Evolutionary conservation across 2,329 filamentous ascomycete species (phyloP).

Genomic region (Fragosphaeria purpurea): DNA sequence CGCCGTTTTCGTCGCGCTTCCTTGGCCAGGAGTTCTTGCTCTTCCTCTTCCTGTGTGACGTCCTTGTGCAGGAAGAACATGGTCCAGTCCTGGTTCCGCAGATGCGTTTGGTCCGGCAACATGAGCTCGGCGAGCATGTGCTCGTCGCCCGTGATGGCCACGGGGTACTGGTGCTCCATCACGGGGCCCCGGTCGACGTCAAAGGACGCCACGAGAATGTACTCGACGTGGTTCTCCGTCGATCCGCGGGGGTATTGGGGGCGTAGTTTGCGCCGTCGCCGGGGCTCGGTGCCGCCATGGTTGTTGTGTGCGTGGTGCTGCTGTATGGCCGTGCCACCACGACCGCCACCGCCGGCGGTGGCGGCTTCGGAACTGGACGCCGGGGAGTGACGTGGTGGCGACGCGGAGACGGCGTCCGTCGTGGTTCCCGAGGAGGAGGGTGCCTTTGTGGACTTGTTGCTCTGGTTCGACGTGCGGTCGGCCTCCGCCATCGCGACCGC

Average conservation of each 20-base stretch:
- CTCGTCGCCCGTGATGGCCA: constrained; percentile 91
- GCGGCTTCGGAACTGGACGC: constrained; percentile 31
- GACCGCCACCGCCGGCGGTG: not conserved
- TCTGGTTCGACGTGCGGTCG: constrained; percentile 49
- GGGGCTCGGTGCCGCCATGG: constrained; percentile 18
- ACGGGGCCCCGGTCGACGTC: constrained; percentile 92
- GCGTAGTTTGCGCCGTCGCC: constrained; percentile 47
- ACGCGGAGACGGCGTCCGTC: constrained; percentile 40
- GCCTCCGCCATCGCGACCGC: constrained; percentile 31
- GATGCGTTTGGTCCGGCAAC: constrained; percentile 93
- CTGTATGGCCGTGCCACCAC: no score
- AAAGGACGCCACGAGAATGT: constrained; percentile 94
- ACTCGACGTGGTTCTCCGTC: constrained; percentile 91
- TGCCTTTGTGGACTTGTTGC: constrained; percentile 46
- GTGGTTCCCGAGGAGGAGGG: constrained; percentile 31
- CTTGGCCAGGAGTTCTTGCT: constrained; percentile 53
- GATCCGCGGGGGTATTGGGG: constrained; percentile 69
- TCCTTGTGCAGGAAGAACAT: constrained; percentile 99
- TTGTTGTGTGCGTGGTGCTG: no score
- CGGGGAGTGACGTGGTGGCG: constrained; percentile 44
- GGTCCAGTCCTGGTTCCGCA: constrained; percentile 94
- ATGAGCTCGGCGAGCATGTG: constrained; percentile 97
- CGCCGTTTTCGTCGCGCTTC: constrained; percentile 41
- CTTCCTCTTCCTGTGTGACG: constrained; percentile 71
- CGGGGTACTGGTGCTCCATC: constrained; percentile 97